Base-by-base conservation (phyloP, 352 stramenopile species). In the Phytophthora colocasiae region DNA sequence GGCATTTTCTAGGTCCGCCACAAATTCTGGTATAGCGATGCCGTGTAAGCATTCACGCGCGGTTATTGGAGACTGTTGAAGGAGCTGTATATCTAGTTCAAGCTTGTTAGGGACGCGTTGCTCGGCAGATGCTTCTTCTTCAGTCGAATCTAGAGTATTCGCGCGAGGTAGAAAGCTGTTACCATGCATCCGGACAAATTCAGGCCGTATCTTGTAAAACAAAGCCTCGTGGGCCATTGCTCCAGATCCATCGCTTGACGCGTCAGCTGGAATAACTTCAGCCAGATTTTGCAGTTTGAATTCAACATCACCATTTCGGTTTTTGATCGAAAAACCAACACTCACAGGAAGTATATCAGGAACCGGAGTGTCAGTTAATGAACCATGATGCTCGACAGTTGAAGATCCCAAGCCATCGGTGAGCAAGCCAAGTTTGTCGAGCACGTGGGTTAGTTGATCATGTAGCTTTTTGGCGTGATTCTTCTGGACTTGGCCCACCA, bases 151-250 rank as follows among this genome's bases (percentile, higher is more conserved):
- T 14, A 77, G 60, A 4, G 62, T 75, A 34, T 82, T 83, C 12
- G 79, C 71, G 26, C 75, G 57, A 27, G 89, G 46, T 1, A 74
- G 75, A 0, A 90, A 40, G 12, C 62, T 70, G 0, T 60, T 69
- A 0, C 79, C 75, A 49, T 79, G 72, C 34, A 69, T 57, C 4
- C 27, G 46, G 40, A 87, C 77, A n/a, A 89, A 86, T 55, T 92
- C 83, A 0, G 71, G 80, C 0, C 83, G 80, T 39, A 89, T 66
- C 52, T 78, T 83, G 46, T 44, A 76, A 26, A 79, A 7, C 6
- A 66, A 19, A 46, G 58, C 45, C 26, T 67, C 65, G 6, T 46
- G 40, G 1, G 51, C 51, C 34, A 45, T 52, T 19, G 15, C 22
- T 12, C 58, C 34, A n/a, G 59, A 40, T 8, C 69, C 58, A n/a